A percentile compares a stretch with the other conserved stretches of the same genome.
Evolutionary conservation across 2,329 filamentous ascomycete genomes (phyloP).

Genomic region (Neurospora sp.): DNA sequence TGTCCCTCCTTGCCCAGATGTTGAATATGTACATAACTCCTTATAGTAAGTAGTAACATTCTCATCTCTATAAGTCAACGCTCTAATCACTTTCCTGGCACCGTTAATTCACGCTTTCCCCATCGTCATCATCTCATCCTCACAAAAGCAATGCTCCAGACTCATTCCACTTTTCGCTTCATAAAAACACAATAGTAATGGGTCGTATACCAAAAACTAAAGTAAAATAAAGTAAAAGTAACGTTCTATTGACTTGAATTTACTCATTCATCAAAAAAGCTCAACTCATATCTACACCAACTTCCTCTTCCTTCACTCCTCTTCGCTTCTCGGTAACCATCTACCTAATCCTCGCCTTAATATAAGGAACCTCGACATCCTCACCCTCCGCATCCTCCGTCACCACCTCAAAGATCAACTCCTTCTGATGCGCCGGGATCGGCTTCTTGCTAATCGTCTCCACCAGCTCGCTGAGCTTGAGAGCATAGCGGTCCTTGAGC

Average conservation of each 20-base stretch:
- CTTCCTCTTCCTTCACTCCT: not conserved
- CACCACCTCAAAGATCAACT: constrained; percentile 93
- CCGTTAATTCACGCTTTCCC: not conserved
- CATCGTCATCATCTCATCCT: not conserved
- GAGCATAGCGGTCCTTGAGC: constrained; percentile 68
- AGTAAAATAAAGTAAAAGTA: not conserved
- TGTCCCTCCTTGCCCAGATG: too few species aligned
- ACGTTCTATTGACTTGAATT: not conserved
- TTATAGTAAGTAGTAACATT: not conserved
- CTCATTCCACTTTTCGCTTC: not conserved
- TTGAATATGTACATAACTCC: too few species aligned
- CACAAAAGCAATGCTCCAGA: not conserved
- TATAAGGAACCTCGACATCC: constrained; percentile 94
- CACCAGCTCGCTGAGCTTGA: constrained; percentile 84
- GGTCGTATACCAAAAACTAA: not conserved
- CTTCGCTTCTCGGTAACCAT: not conserved
- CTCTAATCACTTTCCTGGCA: not conserved
- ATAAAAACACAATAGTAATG: not conserved
- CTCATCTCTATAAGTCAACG: not conserved
- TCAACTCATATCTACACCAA: not conserved
- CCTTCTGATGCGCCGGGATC: constrained; percentile 83
- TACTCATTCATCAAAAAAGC: not conserved
- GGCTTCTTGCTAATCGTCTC: constrained; percentile 86
- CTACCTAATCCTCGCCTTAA: constrained; percentile 67
- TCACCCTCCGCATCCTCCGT: constrained; percentile 81